phyloP scores from a whole-genome alignment of 805 yeast species.

The Suhomyces emberorum region DNA sequence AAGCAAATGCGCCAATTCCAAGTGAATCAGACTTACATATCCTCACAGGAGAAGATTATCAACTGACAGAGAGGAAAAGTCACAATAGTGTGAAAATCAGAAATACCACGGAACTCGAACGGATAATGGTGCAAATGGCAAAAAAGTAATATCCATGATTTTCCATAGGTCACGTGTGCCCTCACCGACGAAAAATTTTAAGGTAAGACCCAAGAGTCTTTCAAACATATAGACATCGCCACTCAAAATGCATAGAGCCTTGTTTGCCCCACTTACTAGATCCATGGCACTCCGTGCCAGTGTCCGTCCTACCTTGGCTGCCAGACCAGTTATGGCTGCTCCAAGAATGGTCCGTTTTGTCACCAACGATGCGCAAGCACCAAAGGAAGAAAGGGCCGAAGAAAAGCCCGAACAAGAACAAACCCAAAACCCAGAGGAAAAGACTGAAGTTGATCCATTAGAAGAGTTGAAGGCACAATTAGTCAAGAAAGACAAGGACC shows the following conservation, averaged over 20 bases:
- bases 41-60: conserved; percentile 12
- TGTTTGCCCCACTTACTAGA: conserved; percentile 18
- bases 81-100: conserved; percentile 14
- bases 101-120: conserved; percentile 19
- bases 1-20: not conserved
- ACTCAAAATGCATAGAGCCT: conserved; percentile 24
- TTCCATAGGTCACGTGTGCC: not conserved
- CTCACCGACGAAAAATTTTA: conserved; percentile 6
- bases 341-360: conserved; percentile 17
- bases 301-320: conserved; percentile 12
- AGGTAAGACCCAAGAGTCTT: conserved; percentile 1
- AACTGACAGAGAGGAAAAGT: conserved; percentile 2
- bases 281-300: conserved; percentile 9
- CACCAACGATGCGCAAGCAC: conserved; percentile 15
- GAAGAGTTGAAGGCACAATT: conserved; percentile 49
- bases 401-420: conserved; percentile 7
- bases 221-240: not conserved
- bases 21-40: conserved; percentile 1
- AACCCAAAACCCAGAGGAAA: conserved; percentile 8
- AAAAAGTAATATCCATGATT: not conserved
- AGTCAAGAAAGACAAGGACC: conserved; percentile 63
- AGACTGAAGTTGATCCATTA: conserved; percentile 5
- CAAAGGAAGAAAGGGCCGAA: conserved; percentile 5
- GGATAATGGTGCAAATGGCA: conserved; percentile 17
- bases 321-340: conserved; percentile 12